phyloP scores from a whole-genome alignment of 345 rosid genomes.

The Brassica juncea region DNA sequence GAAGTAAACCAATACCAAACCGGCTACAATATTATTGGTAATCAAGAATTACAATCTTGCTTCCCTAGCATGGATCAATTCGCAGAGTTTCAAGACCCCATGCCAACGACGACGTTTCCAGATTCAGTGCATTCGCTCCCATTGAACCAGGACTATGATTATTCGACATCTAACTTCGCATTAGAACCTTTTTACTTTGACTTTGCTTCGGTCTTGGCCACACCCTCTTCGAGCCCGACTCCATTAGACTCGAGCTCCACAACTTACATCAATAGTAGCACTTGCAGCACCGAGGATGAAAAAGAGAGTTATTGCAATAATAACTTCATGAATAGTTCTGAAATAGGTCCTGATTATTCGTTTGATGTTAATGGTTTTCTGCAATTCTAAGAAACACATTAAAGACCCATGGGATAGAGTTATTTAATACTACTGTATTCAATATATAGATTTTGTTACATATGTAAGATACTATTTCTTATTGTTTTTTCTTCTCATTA shows the following conservation, averaged over 20 bases:
- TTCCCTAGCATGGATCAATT: conserved; percentile 35
- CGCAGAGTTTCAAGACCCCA: conserved; percentile 12
- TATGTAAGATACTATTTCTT: conserved; percentile 22
- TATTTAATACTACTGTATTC: background rate
- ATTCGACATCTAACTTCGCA: background rate
- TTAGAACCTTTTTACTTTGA: conserved; percentile 44
- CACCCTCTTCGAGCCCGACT: conserved; percentile 57
- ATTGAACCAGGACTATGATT: conserved; percentile 36
- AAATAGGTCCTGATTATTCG: conserved; percentile 39
- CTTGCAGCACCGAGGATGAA: conserved; percentile 59
- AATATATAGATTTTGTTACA: conserved; percentile 10
- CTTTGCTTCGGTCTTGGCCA: conserved; percentile 47
- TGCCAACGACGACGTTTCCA: conserved; percentile 15
- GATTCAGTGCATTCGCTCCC: conserved; percentile 17
- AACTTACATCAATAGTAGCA: conserved; percentile 46
- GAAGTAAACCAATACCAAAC: conserved; percentile 37
- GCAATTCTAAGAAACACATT: conserved; percentile 38
- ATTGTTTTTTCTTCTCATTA: background rate
- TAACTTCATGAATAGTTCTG: conserved; percentile 40
- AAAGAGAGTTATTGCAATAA: conserved; percentile 55
- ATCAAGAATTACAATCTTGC: conserved; percentile 44
- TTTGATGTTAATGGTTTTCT: conserved; percentile 47
- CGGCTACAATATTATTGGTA: conserved; percentile 33
- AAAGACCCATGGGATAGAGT: conserved; percentile 24
- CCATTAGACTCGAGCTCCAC: conserved; percentile 58